Percentiles rank a stretch among this genome's conserved stretches.
Conservation (phyloP, 495 filamentous ascomycete species). For the Aspergillus ostianus region DNA sequence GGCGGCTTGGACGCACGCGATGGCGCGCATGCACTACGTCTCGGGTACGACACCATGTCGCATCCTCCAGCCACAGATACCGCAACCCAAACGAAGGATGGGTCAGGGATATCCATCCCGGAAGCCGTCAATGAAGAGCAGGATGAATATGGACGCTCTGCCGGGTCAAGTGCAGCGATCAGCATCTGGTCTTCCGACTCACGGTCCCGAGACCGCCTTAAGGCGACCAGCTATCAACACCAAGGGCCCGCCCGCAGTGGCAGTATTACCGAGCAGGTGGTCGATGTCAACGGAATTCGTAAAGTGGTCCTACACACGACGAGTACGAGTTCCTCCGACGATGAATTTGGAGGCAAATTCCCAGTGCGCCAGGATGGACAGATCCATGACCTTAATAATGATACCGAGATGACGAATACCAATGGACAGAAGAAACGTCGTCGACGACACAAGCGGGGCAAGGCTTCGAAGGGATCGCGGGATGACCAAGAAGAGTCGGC, state of each 20-base stretch:
- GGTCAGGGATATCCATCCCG: constrained; percentile 34
- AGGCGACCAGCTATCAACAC: constrained; percentile 31
- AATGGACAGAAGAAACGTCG: constrained; percentile 29
- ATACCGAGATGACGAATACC: constrained; percentile 8
- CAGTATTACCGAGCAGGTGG: constrained; percentile 83
- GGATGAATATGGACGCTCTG: constrained; percentile 24
- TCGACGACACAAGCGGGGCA: constrained; percentile 29
- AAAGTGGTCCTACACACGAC: constrained; percentile 82
- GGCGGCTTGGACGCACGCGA: constrained; percentile 61
- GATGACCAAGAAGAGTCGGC: constrained; percentile 22
- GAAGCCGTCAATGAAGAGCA: constrained; percentile 39
- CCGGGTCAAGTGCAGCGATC: constrained; percentile 23
- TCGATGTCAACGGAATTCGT: constrained; percentile 76
- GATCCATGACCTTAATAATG: constrained; percentile 14
- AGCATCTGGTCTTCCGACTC: constrained; percentile 45
- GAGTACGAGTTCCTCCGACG: constrained; percentile 49
- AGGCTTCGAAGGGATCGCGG: constrained; percentile 14
- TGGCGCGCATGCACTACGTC: constrained; percentile 63
- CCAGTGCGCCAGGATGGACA: constrained; percentile 19
- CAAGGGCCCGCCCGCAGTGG: constrained; percentile 69
- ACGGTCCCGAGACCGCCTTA: constrained; percentile 14
- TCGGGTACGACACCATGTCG: constrained; percentile 62
- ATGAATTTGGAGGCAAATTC: constrained; percentile 23
- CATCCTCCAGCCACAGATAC: constrained; percentile 24
- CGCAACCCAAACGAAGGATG: constrained; percentile 24